These are phyloP conservation scores for Yamadazyma conglobata DNA, from an alignment of 1,139 yeast genomes.

Conservation along the genomic window DNA sequence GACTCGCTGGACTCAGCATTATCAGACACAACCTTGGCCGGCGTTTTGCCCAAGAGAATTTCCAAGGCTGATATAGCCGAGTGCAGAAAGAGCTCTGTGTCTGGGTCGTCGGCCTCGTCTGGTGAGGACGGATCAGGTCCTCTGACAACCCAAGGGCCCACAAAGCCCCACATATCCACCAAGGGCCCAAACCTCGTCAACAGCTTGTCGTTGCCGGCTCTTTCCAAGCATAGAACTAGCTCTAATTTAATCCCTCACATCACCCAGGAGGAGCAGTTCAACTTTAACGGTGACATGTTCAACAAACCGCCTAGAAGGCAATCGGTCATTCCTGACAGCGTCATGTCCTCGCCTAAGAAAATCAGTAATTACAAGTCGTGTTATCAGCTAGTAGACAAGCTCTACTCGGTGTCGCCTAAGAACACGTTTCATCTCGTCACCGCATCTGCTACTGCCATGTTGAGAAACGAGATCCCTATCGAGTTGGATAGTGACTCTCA, in stretches of 20 bases:
- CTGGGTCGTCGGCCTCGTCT: too few relatives aligned
- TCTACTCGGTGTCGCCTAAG: conserved; percentile 41
- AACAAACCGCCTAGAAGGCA: conserved; percentile 2
- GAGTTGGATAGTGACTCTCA: conserved; percentile 5
- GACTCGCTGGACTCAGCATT: conserved; percentile 3
- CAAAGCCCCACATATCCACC: not conserved
- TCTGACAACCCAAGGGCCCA: too few relatives aligned
- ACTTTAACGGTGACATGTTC: conserved; percentile 7
- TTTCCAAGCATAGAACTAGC: too few relatives aligned
- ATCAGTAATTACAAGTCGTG: conserved; percentile 19
- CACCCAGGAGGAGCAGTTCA: conserved; percentile 3
- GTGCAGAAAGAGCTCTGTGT: not conserved
- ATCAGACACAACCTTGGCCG: conserved; percentile 14
- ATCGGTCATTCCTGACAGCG: conserved; percentile 4
- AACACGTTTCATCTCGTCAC: conserved; percentile 35
- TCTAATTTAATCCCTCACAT: too few relatives aligned
- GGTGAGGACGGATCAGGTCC: too few relatives aligned
- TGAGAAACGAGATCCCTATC: conserved; percentile 11
- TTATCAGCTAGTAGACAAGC: conserved; percentile 30
- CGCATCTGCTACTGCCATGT: conserved; percentile 29
- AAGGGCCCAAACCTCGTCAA: not conserved
- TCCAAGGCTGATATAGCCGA: conserved; percentile 6
- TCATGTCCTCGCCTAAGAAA: conserved; percentile 3
- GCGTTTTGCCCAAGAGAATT: conserved; percentile 13
- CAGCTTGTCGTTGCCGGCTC: too few relatives aligned